Base-by-base conservation (phyloP, 768 basidiomycete species). In the Pulveroboletus sp. region DNA sequence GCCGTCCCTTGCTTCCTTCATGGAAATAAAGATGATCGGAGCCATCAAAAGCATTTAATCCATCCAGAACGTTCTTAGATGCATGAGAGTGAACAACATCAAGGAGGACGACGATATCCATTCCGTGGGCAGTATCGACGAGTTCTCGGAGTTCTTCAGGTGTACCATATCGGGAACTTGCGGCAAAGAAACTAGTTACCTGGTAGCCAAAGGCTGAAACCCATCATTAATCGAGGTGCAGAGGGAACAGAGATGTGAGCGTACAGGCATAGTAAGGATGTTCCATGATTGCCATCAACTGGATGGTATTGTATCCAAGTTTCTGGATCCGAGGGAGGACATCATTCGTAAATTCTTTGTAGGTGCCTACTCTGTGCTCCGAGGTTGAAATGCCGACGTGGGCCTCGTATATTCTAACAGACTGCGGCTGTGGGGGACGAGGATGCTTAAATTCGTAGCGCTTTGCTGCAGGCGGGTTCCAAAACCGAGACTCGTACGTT, bases 51-150 rank as follows among this genome's bases (percentile, higher is more conserved):
- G 83, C 75, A 67, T 98, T 99, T 43, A 99, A 70, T 33, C 97
- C 97, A 61, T 99, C 97, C 37, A 93, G 76, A 32, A 95, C 85
- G 62, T 99, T 99, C 72, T 97, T 99, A 76, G 87, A 94, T 4
- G 97, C 95, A 71, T 99, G 97, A 16, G 93, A 97, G 70, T 99
- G 97, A 0, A 99, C 95, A 44, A 99, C 81, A 61, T 99, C 97
- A 40, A 99, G 83, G 40, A 99, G 84, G 34, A 99, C 91, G 3
- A 88, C 87, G 50, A 99, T 70, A 7, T 94, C 95, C 79, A 97
- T 78, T 27, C 84, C 85, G 62, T 99, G 97, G 0, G 97, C 97
- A 19, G 87, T 90, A 68, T 99, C 97, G 52, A 99, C 79, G 31
- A 99, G 81, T 60, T 94, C 90, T 68, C 90, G 95, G 53, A 99